These are phyloP conservation scores for Cyberlindnera meyerae DNA, from an alignment of 805 yeast species.

Conservation along the genomic window DNA sequence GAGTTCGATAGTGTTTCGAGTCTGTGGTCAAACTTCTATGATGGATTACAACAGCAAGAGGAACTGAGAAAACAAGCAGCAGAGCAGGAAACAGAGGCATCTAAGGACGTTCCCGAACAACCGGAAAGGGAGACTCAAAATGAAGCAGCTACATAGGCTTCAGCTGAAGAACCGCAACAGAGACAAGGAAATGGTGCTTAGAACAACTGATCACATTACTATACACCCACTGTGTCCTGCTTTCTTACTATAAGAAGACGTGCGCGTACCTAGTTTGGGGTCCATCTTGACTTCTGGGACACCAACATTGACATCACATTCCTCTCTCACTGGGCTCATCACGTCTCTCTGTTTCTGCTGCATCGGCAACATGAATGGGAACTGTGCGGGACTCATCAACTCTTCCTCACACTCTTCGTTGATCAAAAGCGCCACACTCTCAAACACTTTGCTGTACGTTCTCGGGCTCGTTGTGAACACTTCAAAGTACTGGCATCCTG, in stretches of 20 bases:
- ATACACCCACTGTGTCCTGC: background rate
- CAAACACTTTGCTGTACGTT: slow-evolving; percentile 19
- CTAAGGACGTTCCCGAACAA: too few relatives aligned
- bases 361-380: background rate
- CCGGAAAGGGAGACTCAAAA: background rate
- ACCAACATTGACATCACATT: too few relatives aligned
- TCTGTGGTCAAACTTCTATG: slow-evolving; percentile 68
- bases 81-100: slow-evolving; percentile 4
- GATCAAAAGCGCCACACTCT: slow-evolving; percentile 15
- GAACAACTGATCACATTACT: slow-evolving; percentile 1
- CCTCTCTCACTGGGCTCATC: too few relatives aligned
- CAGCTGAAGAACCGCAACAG: background rate
- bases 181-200: background rate
- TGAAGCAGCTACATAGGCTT: background rate
- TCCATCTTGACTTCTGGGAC: too few relatives aligned
- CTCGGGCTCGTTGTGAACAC: slow-evolving; percentile 25
- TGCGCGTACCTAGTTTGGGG: background rate
- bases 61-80: slow-evolving; percentile 15
- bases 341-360: background rate
- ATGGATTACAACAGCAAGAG: slow-evolving; percentile 37
- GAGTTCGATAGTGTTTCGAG: slow-evolving; percentile 68
- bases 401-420: background rate
- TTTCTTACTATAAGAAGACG: slow-evolving; percentile 3
- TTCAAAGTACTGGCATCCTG: slow-evolving; percentile 33
- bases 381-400: slow-evolving; percentile 1